Evolutionary conservation across 139 green algal genomes (phyloP), one percentile per base, ranked within the genome.

Genomic region (Picochlorum sp.): DNA sequence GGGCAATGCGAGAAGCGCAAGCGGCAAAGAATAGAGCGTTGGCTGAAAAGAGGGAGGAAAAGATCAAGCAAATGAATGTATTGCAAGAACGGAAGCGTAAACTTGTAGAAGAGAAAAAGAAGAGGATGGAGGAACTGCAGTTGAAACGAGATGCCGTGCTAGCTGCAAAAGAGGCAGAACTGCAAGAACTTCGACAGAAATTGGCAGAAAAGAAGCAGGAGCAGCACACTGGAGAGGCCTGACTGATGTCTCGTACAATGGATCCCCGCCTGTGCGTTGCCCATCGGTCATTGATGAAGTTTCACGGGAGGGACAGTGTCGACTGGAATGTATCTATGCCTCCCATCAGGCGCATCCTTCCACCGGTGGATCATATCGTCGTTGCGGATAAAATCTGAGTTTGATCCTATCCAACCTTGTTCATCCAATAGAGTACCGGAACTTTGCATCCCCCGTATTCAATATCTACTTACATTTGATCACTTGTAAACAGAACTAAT

Each of bases 11-110:
- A 51, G 49, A 64, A 50, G 52, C 57, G 14, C 60, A 66, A 41
- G 60, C 34, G n/a, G 65, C 65, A 44, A 51, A 65, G 50, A 49
- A 55, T 30, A 50, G 65, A 18, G 21, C 34, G 37, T 28, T 65
- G 3, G 65, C 38, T 52, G 50, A 64, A 47, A 21, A 66, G 34
- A 56, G 60, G 20, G 57, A 55, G 38, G 13, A 31, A 45, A 66
- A 66, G 60, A 56, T 66, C 1, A 45, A 38, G 14, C 34, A 59
- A 45, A 56, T 66, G 13, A 41, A 66, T 21, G 63, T 16, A 34
- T 34, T 55, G 41, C 45, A 11, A n/a, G 23, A 45, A 37, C 44
- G 38, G 23, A 50, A 26, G 49, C 49, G 28, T 21, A 20, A 28
- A 4, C 7, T 44, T n/a, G 18, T 41, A 69, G 63, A 59, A 11